These are phyloP conservation scores for Boletus sp. DNA, from an alignment of 1,284 basidiomycete species.

Conservation along the genomic window DNA sequence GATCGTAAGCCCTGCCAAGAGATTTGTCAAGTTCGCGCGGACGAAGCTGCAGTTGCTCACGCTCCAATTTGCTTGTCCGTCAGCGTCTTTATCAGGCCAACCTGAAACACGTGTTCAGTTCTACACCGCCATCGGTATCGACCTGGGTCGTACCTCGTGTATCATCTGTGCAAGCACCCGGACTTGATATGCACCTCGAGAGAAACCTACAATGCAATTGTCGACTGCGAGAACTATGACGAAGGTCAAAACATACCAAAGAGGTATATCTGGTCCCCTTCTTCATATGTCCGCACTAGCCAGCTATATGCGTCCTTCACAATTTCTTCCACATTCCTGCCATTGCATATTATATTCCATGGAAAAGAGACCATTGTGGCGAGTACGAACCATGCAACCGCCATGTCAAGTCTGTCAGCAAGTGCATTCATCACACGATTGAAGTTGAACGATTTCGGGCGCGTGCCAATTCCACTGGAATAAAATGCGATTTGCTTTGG, in stretches of 20 bases:
- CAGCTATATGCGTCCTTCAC: constrained; percentile 38
- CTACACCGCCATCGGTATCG: neutral
- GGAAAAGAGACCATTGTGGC: neutral
- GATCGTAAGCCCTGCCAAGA: constrained; percentile 36
- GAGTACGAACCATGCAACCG: constrained; percentile 23
- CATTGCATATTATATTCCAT: neutral
- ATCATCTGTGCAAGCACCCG: constrained; percentile 42
- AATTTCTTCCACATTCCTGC: constrained; percentile 28
- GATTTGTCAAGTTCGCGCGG: neutral
- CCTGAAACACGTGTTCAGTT: constrained; percentile 9
- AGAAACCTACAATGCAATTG: constrained; percentile 35
- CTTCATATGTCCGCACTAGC: constrained; percentile 36
- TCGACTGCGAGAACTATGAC: neutral
- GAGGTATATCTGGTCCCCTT: constrained; percentile 40
- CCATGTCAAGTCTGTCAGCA: constrained; percentile 20
- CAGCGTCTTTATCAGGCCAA: constrained; percentile 20
- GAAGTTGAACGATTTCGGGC: constrained; percentile 18
- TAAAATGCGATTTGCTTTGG: constrained; percentile 34
- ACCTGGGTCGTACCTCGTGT: constrained; percentile 28
- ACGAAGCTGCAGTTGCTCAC: constrained; percentile 8
- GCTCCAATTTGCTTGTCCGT: constrained; percentile 26
- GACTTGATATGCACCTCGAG: constrained; percentile 45
- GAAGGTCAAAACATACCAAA: constrained; percentile 32
- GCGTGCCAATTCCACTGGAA: constrained; percentile 38
- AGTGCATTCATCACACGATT: constrained; percentile 16